A percentile compares a stretch with the other conserved stretches of the same genome.
Evolutionary conservation across 176 grass and related monocot genomes (phyloP).

Genomic region (Hsuehochloa calcarea): DNA sequence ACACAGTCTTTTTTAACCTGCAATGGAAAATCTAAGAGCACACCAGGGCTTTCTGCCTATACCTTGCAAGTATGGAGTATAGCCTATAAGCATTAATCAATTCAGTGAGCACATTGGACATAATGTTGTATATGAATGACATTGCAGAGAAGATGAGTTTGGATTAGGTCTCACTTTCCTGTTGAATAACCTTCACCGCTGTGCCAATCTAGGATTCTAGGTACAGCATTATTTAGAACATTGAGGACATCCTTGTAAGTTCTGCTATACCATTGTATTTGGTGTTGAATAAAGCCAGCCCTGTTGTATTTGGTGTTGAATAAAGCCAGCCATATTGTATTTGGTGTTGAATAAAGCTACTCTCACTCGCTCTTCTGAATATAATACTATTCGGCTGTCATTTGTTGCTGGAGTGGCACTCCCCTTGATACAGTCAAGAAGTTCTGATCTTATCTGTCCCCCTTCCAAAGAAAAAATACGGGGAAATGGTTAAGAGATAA

Average conservation of each 20-base stretch:
- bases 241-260: background rate
- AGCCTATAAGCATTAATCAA: background rate
- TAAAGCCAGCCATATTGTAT: background rate
- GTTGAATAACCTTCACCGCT: background rate
- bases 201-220: too few species aligned
- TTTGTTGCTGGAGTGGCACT: background rate
- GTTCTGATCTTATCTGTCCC: background rate
- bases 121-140: background rate
- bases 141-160: background rate
- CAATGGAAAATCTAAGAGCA: background rate
- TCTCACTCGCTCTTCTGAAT: background rate
- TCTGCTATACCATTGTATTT: background rate
- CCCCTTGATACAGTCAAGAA: background rate
- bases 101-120: background rate
- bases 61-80: background rate
- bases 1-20: background rate
- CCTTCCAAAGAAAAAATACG: background rate
- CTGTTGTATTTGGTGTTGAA: background rate
- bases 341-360: background rate
- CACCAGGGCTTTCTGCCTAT: background rate
- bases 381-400: background rate
- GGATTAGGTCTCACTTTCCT: background rate
- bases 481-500: background rate
- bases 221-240: background rate
- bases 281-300: background rate